These are phyloP conservation scores for Neodidymelliopsis sp. DNA, from an alignment of 2,329 filamentous ascomycete species.

Conservation along the genomic window DNA sequence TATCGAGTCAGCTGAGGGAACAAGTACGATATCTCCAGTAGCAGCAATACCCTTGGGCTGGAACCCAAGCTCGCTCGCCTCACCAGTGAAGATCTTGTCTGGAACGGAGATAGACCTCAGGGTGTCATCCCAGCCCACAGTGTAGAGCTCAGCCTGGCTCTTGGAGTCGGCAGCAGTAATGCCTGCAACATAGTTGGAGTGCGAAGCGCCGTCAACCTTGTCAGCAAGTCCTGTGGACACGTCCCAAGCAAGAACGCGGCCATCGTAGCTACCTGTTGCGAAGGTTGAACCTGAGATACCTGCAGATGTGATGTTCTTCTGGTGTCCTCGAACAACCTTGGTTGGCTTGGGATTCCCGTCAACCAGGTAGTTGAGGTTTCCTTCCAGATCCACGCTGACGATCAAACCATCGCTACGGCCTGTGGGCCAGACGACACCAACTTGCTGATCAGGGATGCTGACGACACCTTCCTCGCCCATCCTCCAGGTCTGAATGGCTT, in stretches of 20 bases:
- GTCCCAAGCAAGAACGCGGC: slow-evolving; percentile 86
- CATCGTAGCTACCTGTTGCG: slow-evolving; percentile 92
- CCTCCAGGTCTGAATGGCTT: slow-evolving; percentile 81
- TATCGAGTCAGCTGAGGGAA: slow-evolving; percentile 63
- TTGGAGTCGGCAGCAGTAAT: slow-evolving; percentile 62
- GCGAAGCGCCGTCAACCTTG: slow-evolving; percentile 78
- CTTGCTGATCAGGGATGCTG: slow-evolving; percentile 84
- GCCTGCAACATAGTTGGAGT: slow-evolving; percentile 85
- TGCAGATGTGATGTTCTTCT: slow-evolving; percentile 87
- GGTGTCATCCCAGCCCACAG: slow-evolving; percentile 93
- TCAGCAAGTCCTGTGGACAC: slow-evolving; percentile 71
- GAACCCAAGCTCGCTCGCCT: slow-evolving; percentile 70
- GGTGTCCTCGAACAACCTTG: slow-evolving; percentile 82
- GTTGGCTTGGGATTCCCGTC: slow-evolving; percentile 74
- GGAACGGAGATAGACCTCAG: slow-evolving; percentile 79
- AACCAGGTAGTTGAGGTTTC: slow-evolving; percentile 87
- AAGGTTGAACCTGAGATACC: slow-evolving; percentile 69
- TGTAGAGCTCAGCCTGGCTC: slow-evolving; percentile 68
- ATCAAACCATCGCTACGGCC: slow-evolving; percentile 85
- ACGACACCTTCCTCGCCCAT: slow-evolving; percentile 77
- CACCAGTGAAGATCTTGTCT: slow-evolving; percentile 77
- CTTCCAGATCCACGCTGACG: slow-evolving; percentile 86
- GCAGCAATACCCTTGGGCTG: slow-evolving; percentile 81
- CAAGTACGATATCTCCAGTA: slow-evolving; percentile 60
- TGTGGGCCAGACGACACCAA: slow-evolving; percentile 89